Conservation (phyloP, 1,284 basidiomycete species). For the Cryptococcus amylolentus region DNA sequence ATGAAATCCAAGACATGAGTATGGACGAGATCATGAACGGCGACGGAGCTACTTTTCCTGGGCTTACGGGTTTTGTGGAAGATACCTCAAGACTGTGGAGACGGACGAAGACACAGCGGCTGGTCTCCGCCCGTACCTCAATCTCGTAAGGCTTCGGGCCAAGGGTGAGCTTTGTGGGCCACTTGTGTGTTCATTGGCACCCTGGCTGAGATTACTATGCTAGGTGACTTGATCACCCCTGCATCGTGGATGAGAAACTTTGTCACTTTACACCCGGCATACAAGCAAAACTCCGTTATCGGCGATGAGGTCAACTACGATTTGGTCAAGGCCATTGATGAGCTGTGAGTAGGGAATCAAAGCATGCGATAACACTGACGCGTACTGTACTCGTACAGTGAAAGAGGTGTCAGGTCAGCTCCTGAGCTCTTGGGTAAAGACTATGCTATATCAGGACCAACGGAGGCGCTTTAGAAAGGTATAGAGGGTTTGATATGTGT, state of each 20-base stretch:
- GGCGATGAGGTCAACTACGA: conserved; percentile 92
- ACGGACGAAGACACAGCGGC: conserved; percentile 62
- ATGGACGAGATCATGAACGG: conserved; percentile 93
- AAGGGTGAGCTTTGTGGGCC: conserved; percentile 58
- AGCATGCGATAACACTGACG: conserved; percentile 3
- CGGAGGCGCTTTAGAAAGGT: no score
- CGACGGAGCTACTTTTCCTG: conserved; percentile 69
- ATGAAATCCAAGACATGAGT: conserved; percentile 88
- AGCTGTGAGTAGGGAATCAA: conserved; percentile 60
- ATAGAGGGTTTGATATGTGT: no score
- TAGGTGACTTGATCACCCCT: conserved; percentile 76
- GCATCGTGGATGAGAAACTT: conserved; percentile 93
- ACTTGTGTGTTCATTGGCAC: neutral
- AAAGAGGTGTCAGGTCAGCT: conserved; percentile 64
- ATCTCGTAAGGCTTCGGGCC: conserved; percentile 72
- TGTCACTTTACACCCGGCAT: conserved; percentile 80
- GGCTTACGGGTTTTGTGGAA: conserved; percentile 79
- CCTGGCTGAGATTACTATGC: neutral
- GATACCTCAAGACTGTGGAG: conserved; percentile 81
- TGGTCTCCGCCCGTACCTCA: conserved; percentile 72
- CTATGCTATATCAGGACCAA: no score
- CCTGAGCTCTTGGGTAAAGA: conserved; percentile 56
- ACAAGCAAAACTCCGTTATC: conserved; percentile 87
- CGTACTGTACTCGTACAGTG: conserved; percentile 50
- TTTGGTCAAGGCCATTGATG: conserved; percentile 70